Evolutionary conservation across 495 filamentous ascomycete species (phyloP).

Genomic region (Aspergillus olivimuriae): DNA sequence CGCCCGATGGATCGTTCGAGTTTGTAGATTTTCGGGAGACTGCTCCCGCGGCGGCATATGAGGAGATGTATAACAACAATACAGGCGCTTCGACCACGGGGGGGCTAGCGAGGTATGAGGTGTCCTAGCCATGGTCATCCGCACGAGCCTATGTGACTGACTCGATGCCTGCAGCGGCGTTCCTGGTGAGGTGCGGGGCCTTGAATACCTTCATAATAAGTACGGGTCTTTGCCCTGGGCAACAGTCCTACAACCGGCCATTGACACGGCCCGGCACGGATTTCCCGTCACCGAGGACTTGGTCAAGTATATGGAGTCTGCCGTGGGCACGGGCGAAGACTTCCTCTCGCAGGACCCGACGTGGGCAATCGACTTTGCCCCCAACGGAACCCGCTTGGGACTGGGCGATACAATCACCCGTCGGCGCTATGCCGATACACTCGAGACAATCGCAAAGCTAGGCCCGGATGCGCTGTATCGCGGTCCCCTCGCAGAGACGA

Average conservation of each 20-base stretch:
- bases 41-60: conserved; percentile 67
- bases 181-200: conserved; percentile 74
- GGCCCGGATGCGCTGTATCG: conserved; percentile 73
- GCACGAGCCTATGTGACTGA: not conserved
- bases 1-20: conserved; percentile 58
- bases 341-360: conserved; percentile 67
- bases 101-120: conserved; percentile 56
- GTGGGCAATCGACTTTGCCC: conserved; percentile 86
- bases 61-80: conserved; percentile 74
- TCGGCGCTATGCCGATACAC: conserved; percentile 69
- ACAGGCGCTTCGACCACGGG: conserved; percentile 41
- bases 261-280: conserved; percentile 66
- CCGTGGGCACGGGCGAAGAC: conserved; percentile 33
- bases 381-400: conserved; percentile 62
- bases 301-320: conserved; percentile 58
- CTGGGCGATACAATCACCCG: conserved; percentile 73
- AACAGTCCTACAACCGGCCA: conserved; percentile 63
- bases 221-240: conserved; percentile 68
- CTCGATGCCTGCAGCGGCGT: conserved; percentile 59
- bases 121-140: not conserved
- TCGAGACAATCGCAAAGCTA: conserved; percentile 63
- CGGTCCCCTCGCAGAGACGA: conserved; percentile 66
- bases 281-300: conserved; percentile 66
- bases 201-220: conserved; percentile 67
- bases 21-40: conserved; percentile 83